These are phyloP conservation scores for Lentinus brumalis DNA, from an alignment of 768 basidiomycete genomes.

Conservation along the genomic window DNA sequence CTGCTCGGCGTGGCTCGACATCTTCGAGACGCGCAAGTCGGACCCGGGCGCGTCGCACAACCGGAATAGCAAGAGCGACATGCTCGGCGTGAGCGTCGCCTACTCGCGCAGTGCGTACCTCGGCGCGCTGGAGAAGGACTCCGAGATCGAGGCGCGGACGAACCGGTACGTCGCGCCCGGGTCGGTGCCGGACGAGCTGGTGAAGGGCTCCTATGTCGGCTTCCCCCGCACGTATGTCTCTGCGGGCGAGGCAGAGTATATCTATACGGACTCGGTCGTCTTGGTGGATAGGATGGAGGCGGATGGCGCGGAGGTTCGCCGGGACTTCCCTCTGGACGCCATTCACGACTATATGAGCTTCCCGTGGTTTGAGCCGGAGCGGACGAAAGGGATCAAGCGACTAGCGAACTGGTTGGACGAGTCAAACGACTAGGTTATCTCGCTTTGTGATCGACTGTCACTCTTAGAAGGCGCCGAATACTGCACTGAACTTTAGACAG, in stretches of 20 bases:
- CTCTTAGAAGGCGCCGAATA: too few relatives aligned
- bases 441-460: too few relatives aligned
- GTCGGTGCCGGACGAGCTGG: conserved; percentile 8
- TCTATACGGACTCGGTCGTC: conserved; percentile 8
- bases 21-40: conserved; percentile 14
- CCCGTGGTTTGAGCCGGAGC: conserved; percentile 29
- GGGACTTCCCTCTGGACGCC: conserved; percentile 25
- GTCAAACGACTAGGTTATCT: not conserved
- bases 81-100: not conserved
- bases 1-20: conserved; percentile 34
- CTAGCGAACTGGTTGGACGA: not conserved
- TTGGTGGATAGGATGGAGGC: conserved; percentile 7
- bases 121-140: conserved; percentile 2
- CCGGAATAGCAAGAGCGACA: conserved; percentile 3
- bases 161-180: conserved; percentile 22
- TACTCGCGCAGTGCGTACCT: conserved; percentile 9
- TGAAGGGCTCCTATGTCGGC: conserved; percentile 24
- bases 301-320: conserved; percentile 20
- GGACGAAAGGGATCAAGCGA: conserved; percentile 15
- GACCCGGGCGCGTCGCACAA: conserved; percentile 3
- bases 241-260: conserved; percentile 32
- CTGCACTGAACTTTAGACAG: too few relatives aligned
- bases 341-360: conserved; percentile 32
- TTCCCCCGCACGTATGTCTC: conserved; percentile 37
- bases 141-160: not conserved